These are phyloP conservation scores for Cladobotryum protrusum DNA, from an alignment of 2,329 filamentous ascomycete genomes.

Conservation along the genomic window DNA sequence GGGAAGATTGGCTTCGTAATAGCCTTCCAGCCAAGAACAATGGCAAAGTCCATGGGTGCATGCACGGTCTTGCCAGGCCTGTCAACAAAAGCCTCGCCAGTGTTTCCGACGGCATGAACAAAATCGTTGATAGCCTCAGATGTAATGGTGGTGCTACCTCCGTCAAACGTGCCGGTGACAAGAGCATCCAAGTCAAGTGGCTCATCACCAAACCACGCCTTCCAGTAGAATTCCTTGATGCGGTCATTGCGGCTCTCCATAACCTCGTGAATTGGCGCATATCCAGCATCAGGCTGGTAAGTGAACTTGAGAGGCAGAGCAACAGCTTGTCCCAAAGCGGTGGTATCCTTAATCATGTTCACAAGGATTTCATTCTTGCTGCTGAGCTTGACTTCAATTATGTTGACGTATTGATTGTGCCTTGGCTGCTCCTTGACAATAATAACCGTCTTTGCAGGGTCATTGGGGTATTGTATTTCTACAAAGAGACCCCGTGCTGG, in stretches of 20 bases:
- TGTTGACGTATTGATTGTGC: slow-evolving; percentile 80
- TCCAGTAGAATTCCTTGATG: slow-evolving; percentile 99
- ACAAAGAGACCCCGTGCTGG: slow-evolving; percentile 82
- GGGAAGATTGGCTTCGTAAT: slow-evolving; percentile 99
- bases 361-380: slow-evolving; percentile 75
- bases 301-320: slow-evolving; percentile 80
- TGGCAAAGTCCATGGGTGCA: slow-evolving; percentile 97
- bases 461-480: slow-evolving; percentile 76
- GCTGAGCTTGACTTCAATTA: slow-evolving; percentile 74
- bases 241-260: slow-evolving; percentile 95
- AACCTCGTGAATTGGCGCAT: slow-evolving; percentile 94
- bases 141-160: slow-evolving; percentile 80
- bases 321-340: slow-evolving; percentile 74
- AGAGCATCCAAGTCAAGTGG: slow-evolving; percentile 74
- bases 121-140: slow-evolving; percentile 95
- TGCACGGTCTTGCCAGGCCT: slow-evolving; percentile 88
- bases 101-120: slow-evolving; percentile 97
- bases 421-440: slow-evolving; percentile 80
- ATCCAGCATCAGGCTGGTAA: slow-evolving; percentile 92
- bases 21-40: slow-evolving; percentile 97
- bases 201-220: slow-evolving; percentile 91
- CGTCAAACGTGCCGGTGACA: slow-evolving; percentile 83
- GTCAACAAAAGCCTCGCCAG: slow-evolving; percentile 93
- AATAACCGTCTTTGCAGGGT: slow-evolving; percentile 78
- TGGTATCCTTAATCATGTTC: slow-evolving; percentile 89